These are phyloP conservation scores for Lasiodiplodia gonubiensis DNA, from an alignment of 2,329 filamentous ascomycete genomes.

Conservation along the genomic window DNA sequence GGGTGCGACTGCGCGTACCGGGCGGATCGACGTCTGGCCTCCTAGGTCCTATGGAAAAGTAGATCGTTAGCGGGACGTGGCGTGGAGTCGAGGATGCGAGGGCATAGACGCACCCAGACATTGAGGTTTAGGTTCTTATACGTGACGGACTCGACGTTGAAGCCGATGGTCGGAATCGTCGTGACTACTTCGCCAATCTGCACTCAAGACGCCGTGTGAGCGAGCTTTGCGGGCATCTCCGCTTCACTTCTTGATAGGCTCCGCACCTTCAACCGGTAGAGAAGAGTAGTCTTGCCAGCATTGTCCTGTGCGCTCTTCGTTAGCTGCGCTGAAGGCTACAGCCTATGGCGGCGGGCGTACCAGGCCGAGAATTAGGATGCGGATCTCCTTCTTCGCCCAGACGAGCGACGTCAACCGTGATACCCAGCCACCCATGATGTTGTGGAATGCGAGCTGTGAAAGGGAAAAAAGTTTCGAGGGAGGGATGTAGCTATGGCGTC, in stretches of 20 bases:
- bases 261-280: conserved; percentile 90
- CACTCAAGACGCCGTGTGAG: conserved; percentile 25
- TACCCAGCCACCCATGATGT: conserved; percentile 60
- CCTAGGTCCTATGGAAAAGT: conserved; percentile 72
- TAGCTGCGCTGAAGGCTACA: conserved; percentile 7
- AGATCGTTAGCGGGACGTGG: neutral
- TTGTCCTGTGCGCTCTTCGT: conserved; percentile 72
- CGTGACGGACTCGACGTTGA: conserved; percentile 98
- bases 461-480: conserved; percentile 10
- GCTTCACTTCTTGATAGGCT: neutral
- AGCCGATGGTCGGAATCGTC: conserved; percentile 98
- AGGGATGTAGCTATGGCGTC: conserved; percentile 21
- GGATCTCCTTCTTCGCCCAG: conserved; percentile 96
- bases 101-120: conserved; percentile 76
- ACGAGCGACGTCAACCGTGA: conserved; percentile 71
- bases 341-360: conserved; percentile 59
- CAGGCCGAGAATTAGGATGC: conserved; percentile 92
- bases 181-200: conserved; percentile 98
- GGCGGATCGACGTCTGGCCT: conserved; percentile 96
- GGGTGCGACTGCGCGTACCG: conserved; percentile 43
- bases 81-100: conserved; percentile 1
- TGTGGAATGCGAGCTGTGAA: neutral
- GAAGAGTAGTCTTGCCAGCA: conserved; percentile 94
- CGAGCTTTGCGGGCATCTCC: neutral
- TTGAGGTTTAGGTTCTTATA: conserved; percentile 99